Evolutionary conservation across 2,329 filamentous ascomycete species (phyloP).

Genomic region (Nothomitra cinnamomea): DNA sequence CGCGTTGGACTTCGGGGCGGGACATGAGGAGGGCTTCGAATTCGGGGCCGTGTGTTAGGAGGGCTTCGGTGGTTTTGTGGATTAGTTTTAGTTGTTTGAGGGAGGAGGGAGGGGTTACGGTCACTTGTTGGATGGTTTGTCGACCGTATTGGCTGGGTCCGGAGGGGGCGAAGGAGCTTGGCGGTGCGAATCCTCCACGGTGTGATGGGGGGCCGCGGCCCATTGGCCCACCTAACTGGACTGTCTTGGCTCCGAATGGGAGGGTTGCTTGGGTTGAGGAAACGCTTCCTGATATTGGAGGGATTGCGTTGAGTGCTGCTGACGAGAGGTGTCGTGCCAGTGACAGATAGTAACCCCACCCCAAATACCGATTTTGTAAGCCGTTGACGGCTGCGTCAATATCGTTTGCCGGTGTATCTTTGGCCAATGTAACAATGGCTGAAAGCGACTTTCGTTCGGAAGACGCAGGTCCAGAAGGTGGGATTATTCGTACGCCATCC

Average conservation of each 20-base stretch:
- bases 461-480: conserved; percentile 30
- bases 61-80: conserved; percentile 68
- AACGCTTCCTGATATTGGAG: conserved; percentile 27
- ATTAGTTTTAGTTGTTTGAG: conserved; percentile 67
- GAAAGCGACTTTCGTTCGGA: conserved; percentile 54
- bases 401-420: conserved; percentile 65
- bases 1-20: conserved; percentile 60
- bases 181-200: conserved; percentile 56
- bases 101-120: conserved; percentile 59
- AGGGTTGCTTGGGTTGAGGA: conserved; percentile 36
- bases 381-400: conserved; percentile 66
- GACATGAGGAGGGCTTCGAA: conserved; percentile 91
- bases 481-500: conserved; percentile 56
- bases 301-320: conserved; percentile 40
- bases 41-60: conserved; percentile 65
- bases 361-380: conserved; percentile 70
- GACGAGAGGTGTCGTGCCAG: conserved; percentile 74
- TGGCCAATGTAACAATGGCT: conserved; percentile 65
- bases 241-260: conserved; percentile 54
- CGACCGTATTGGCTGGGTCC: conserved; percentile 20
- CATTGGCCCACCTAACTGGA: conserved; percentile 25
- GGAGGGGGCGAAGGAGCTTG: conserved; percentile 45
- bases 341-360: conserved; percentile 66
- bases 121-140: conserved; percentile 42
- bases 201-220: conserved; percentile 31